Percentiles rank a stretch among this genome's conserved stretches.
These are phyloP conservation scores for Wilhelminamyces savonicus DNA, from an alignment of 805 yeast genomes.

Conservation along the genomic window DNA sequence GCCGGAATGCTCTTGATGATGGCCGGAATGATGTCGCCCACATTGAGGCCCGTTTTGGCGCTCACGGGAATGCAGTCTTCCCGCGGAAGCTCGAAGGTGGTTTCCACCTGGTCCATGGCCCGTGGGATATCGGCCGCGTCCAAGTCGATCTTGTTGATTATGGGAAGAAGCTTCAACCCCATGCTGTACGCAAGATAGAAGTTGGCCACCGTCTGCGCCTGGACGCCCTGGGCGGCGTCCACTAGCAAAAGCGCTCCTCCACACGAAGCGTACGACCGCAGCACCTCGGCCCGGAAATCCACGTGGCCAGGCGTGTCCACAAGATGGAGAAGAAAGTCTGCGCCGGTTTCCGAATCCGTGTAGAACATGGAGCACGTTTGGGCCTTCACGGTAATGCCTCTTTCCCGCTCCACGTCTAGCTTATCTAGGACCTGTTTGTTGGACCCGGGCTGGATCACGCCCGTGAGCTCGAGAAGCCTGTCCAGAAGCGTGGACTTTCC, in stretches of 20 bases:
- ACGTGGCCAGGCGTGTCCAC: constrained; percentile 99
- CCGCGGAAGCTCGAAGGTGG: constrained; percentile 71
- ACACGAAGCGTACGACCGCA: constrained; percentile 92
- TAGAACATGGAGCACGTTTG: constrained; percentile 95
- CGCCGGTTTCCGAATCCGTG: constrained; percentile 44
- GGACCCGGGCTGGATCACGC: constrained; percentile 71
- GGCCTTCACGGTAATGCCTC: constrained; percentile 96
- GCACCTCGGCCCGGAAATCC: constrained; percentile 89
- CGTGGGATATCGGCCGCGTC: constrained; percentile 79
- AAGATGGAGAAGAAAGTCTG: constrained; percentile 78
- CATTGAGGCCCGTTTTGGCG: constrained; percentile 86
- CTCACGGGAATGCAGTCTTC: constrained; percentile 78
- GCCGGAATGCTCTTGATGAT: constrained; percentile 77
- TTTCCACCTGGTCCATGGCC: constrained; percentile 79
- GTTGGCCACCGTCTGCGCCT: constrained; percentile 98
- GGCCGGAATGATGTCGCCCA: constrained; percentile 72
- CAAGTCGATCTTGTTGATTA: constrained; percentile 86
- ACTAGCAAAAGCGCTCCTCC: constrained; percentile 88
- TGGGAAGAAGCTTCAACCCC: constrained; percentile 77
- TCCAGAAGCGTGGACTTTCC: constrained; percentile 88
- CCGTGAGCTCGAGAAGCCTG: constrained; percentile 78
- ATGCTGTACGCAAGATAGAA: constrained; percentile 84
- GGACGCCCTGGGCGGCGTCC: constrained; percentile 95
- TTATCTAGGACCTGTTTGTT: constrained; percentile 86
- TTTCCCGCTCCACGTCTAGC: constrained; percentile 88